Evolutionary conservation across 495 filamentous ascomycete species (phyloP).

Genomic region (Coniosporium apollinis): DNA sequence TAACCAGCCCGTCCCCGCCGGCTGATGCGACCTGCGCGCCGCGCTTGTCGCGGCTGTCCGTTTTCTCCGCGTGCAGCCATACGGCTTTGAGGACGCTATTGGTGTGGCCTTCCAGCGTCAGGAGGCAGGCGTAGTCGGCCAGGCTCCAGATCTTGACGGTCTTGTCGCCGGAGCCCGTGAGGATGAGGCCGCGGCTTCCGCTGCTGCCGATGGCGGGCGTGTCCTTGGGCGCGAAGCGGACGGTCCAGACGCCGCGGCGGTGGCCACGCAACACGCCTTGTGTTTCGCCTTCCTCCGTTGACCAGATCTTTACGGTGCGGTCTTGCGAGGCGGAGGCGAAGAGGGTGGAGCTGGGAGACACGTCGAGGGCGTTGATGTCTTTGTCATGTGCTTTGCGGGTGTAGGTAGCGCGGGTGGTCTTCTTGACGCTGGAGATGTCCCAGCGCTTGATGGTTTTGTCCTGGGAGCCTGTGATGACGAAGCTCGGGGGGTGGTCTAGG

Average conservation of each 20-base stretch:
- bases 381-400: conserved; percentile 95
- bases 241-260: conserved; percentile 86
- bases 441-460: conserved; percentile 90
- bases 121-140: conserved; percentile 77
- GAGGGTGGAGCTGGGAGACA: conserved; percentile 46
- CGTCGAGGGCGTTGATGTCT: conserved; percentile 89
- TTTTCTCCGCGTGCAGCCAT: conserved; percentile 44
- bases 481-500: conserved; percentile 62
- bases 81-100: conserved; percentile 87
- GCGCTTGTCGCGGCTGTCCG: conserved; percentile 28
- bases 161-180: conserved; percentile 87
- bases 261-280: conserved; percentile 84
- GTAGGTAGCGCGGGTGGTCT: conserved; percentile 35
- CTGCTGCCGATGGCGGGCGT: conserved; percentile 56
- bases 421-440: conserved; percentile 35
- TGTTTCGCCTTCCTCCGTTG: conserved; percentile 68
- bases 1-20: conserved; percentile 90
- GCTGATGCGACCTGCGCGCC: conserved; percentile 61
- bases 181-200: conserved; percentile 50
- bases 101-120: conserved; percentile 91
- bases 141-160: conserved; percentile 93
- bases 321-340: conserved; percentile 96
- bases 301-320: conserved; percentile 92
- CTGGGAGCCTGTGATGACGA: conserved; percentile 79
- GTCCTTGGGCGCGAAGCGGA: conserved; percentile 65